A percentile compares a stretch with the other conserved stretches of the same genome.
Conservation (phyloP, 108 stramenopile genomes). For the Cylindrotheca closterium region DNA sequence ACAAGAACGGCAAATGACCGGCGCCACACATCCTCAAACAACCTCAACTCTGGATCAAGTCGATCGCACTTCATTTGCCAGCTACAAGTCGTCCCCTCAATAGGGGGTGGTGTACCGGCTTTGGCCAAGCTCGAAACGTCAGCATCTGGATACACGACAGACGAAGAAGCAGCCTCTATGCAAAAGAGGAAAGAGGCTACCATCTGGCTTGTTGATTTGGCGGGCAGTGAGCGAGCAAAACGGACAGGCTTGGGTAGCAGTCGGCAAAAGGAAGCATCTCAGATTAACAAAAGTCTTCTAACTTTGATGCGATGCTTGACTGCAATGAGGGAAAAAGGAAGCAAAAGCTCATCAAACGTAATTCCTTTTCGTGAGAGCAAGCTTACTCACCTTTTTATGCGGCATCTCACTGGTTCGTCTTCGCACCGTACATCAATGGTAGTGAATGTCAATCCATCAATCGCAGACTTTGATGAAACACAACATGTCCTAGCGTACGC, state of each 20-base stretch:
- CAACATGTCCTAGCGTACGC: constrained; percentile 90
- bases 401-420: constrained; percentile 77
- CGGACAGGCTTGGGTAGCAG: constrained; percentile 68
- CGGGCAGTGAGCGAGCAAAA: constrained; percentile 93
- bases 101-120: background rate
- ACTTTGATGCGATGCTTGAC: constrained; percentile 95
- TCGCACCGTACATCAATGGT: constrained; percentile 86
- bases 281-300: constrained; percentile 96
- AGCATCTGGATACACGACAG: constrained; percentile 50
- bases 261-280: constrained; percentile 93
- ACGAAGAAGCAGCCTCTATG: constrained; percentile 46
- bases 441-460: constrained; percentile 88
- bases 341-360: constrained; percentile 30
- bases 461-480: constrained; percentile 91
- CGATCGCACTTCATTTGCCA: constrained; percentile 95
- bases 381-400: constrained; percentile 95
- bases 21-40: constrained; percentile 86
- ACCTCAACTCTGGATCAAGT: constrained; percentile 87
- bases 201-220: constrained; percentile 96
- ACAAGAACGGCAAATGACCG: constrained; percentile 60
- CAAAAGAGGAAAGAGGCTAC: constrained; percentile 42
- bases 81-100: constrained; percentile 53
- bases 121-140: constrained; percentile 11
- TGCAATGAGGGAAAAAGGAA: constrained; percentile 71
- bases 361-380: constrained; percentile 97